Evolutionary conservation across 2,329 filamentous ascomycete genomes (phyloP).

Genomic region (Piedraia hortae): DNA sequence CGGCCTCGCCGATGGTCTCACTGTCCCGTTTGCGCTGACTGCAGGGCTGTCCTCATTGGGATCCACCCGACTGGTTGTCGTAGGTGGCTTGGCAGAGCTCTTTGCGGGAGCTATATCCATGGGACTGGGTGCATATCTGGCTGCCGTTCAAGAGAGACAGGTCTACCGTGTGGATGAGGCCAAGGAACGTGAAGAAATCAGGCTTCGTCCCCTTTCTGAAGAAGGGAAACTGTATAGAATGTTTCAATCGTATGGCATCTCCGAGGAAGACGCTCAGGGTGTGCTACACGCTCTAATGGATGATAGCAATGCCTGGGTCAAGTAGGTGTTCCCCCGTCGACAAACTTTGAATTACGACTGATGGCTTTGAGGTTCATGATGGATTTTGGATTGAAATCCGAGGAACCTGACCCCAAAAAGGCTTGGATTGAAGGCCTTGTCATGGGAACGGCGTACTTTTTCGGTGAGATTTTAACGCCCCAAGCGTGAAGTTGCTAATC

Average conservation of each 20-base stretch:
- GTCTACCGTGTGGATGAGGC: conserved; percentile 23
- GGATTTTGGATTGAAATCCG: conserved; percentile 27
- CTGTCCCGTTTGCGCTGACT: conserved; percentile 53
- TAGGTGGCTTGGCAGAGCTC: conserved; percentile 46
- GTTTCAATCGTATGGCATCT: conserved; percentile 24
- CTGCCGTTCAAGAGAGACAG: conserved; percentile 28
- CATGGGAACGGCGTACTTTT: conserved; percentile 15
- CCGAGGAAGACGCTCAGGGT: conserved; percentile 16
- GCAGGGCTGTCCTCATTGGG: conserved; percentile 35
- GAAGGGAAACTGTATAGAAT: conserved; percentile 16
- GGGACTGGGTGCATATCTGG: conserved; percentile 49
- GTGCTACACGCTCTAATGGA: conserved; percentile 24
- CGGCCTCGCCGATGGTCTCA: conserved; percentile 52
- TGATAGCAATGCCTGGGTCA: conserved; percentile 23
- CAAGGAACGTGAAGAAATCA: conserved; percentile 20
- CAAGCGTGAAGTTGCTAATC: neutral
- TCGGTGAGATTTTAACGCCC: conserved; percentile 5
- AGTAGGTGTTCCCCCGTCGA: conserved; percentile 1
- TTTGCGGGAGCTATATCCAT: conserved; percentile 52
- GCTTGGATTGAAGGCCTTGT: conserved; percentile 21
- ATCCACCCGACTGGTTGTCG: conserved; percentile 12
- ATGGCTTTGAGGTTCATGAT: conserved; percentile 25
- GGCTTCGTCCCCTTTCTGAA: conserved; percentile 18
- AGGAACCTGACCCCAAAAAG: conserved; percentile 17
- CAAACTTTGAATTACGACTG: no score